Conservation (phyloP, 306 rosid genomes). For the Acacia confusa region DNA sequence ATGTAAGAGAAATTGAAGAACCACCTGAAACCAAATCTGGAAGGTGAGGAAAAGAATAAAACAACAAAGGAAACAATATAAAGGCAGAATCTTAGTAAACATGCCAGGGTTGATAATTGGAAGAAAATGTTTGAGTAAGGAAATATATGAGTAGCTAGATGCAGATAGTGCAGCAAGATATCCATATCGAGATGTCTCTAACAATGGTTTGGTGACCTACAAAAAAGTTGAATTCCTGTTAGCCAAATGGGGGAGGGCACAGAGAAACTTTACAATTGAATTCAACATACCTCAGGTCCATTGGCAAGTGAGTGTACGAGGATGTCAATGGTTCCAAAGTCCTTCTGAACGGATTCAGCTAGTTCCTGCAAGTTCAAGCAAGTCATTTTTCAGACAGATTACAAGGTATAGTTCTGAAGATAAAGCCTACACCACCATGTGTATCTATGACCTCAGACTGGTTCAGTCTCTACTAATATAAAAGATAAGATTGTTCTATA, state of each 20-base stretch:
- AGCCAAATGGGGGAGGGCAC: not conserved
- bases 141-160: constrained; percentile 81
- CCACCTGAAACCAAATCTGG: constrained; percentile 54
- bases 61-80: constrained; percentile 4
- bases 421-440: not conserved
- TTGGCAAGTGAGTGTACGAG: constrained; percentile 95
- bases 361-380: constrained; percentile 62
- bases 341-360: constrained; percentile 72
- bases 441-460: not conserved
- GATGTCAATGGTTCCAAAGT: constrained; percentile 80
- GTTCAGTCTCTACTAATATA: not conserved
- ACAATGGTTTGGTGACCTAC: constrained; percentile 72
- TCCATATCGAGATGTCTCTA: constrained; percentile 89
- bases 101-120: constrained; percentile 83
- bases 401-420: not conserved
- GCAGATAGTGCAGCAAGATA: constrained; percentile 93
- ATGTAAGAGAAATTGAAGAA: constrained; percentile 80
- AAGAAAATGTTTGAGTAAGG: constrained; percentile 73
- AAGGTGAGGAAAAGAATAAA: not conserved
- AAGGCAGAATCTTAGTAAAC: constrained; percentile 5
- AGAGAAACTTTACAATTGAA: not conserved
- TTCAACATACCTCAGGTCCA: constrained; percentile 71
- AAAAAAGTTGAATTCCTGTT: constrained; percentile 19
- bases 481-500: not conserved
- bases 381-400: not conserved